phyloP scores from a whole-genome alignment of 2,329 filamentous ascomycete species.

The Hortaea werneckii region DNA sequence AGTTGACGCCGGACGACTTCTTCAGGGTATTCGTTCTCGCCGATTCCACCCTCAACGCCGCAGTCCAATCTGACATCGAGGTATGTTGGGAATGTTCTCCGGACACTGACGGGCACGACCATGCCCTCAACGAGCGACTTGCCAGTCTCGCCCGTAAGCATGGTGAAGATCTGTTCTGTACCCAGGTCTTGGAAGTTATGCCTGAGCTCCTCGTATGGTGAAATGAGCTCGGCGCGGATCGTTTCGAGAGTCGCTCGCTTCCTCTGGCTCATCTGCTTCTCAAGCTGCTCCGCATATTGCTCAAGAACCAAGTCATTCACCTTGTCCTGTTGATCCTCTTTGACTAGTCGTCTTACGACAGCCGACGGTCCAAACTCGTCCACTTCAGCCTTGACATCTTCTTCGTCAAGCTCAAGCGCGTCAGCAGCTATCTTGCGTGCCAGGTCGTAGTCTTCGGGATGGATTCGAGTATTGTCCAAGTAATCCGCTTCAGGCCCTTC shows the following conservation, averaged over 20 bases:
- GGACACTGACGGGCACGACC: slow-evolving; percentile 83
- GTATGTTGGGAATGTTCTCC: slow-evolving; percentile 82
- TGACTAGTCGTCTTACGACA: slow-evolving; percentile 89
- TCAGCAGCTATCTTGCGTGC: slow-evolving; percentile 98
- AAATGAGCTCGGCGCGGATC: slow-evolving; percentile 84
- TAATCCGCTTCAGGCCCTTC: slow-evolving; percentile 64
- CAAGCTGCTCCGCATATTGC: slow-evolving; percentile 91
- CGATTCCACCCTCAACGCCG: slow-evolving; percentile 81
- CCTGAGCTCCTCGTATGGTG: slow-evolving; percentile 87
- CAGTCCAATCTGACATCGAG: slow-evolving; percentile 90
- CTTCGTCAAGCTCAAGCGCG: slow-evolving; percentile 89
- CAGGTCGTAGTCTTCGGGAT: slow-evolving; percentile 96
- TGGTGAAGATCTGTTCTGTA: slow-evolving; percentile 80
- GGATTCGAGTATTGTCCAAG: slow-evolving; percentile 90
- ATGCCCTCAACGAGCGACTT: slow-evolving; percentile 78
- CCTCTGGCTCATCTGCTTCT: slow-evolving; percentile 83
- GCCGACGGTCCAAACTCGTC: slow-evolving; percentile 83
- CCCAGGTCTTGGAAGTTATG: slow-evolving; percentile 63
- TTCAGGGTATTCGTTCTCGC: slow-evolving; percentile 70
- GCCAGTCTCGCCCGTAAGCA: slow-evolving; percentile 87
- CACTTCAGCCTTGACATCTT: slow-evolving; percentile 90
- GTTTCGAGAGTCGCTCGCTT: slow-evolving; percentile 95
- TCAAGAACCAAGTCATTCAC: slow-evolving; percentile 94
- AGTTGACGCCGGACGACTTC: slow-evolving; percentile 45
- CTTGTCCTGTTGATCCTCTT: slow-evolving; percentile 84